Evolutionary conservation across 306 rosid species (phyloP), one percentile per base, ranked within the genome.

Genomic region (Glycine tomentella): DNA sequence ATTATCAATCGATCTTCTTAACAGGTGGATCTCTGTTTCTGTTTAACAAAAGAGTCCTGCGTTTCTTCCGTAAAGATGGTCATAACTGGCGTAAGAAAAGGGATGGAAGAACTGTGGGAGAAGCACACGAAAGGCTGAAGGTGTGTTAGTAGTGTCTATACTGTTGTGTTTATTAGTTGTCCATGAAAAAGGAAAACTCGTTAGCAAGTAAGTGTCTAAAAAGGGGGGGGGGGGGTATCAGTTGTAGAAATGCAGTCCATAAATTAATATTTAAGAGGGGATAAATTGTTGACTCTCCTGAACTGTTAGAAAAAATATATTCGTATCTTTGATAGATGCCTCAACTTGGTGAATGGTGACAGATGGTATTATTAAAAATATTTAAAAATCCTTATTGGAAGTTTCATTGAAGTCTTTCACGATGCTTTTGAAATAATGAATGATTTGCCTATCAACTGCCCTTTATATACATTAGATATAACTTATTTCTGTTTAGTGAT

Each of bases 61-160:
- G 99, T 77, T 96, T 93, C 88, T 96, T 96, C 81, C 98, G 99
- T 17, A 92, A n/a, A 84, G 99, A 96, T 73, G 99, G 99, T 44
- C 99, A 93, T 84, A 82, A 51, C 57, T 96, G 99, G 99, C 89
- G 99, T 48, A 96, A 96, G 84, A 96, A 96, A 92, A 96, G 78
- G 84, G 97, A 96, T 75, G 98, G 98, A 84, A 88, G 94, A 87
- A 88, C 99, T 58, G 99, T 96, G 58, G 97, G 97, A 53, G 99
- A 96, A 88, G 99, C 98, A 57, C 99, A 96, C n/a, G 99, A 96
- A 83, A 92, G 97, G 44, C 97, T 96, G 79, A 96, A 96, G 99
- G 99, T 95, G 75, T 16, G 17, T 72, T 64, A 42, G 16, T 80
- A 66, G 51, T 57, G 72, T 76, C 77, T 79, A n/a, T 82, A 74